A percentile compares a stretch with the other conserved stretches of the same genome.
Evolutionary conservation across 176 grass and related monocot genomes (phyloP).

Genomic region (Zizania latifolia): DNA sequence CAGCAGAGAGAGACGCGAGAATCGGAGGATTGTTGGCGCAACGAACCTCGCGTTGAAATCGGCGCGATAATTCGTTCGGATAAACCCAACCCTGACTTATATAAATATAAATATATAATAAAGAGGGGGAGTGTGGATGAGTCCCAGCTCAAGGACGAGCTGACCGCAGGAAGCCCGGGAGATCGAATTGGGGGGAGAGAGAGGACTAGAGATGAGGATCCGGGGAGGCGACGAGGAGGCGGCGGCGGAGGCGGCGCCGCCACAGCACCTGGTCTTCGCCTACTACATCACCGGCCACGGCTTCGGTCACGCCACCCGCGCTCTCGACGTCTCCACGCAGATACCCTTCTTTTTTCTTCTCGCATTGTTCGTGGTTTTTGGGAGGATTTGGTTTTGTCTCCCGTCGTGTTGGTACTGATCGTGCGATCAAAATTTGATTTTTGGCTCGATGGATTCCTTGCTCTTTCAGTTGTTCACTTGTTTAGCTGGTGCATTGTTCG

Average conservation of each 20-base stretch:
- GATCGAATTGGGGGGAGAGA: neutral
- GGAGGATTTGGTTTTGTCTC: too few relatives aligned
- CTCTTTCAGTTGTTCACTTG: too few relatives aligned
- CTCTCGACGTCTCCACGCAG: slow-evolving; percentile 74
- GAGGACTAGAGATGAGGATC: slow-evolving; percentile 39
- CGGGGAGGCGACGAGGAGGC: neutral
- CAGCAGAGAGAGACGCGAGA: too few relatives aligned
- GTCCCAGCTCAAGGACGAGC: too few relatives aligned
- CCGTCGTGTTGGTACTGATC: neutral
- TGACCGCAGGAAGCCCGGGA: neutral
- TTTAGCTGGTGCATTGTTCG: too few relatives aligned
- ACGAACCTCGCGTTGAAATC: neutral
- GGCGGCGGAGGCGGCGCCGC: slow-evolving; percentile 9
- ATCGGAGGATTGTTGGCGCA: too few relatives aligned
- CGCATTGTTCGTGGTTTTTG: neutral
- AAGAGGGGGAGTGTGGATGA: too few relatives aligned
- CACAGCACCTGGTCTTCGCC: slow-evolving; percentile 61
- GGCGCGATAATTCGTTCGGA: neutral
- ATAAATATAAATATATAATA: too few relatives aligned
- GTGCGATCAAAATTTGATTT: neutral
- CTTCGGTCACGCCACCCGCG: slow-evolving; percentile 93
- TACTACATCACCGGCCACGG: slow-evolving; percentile 97
- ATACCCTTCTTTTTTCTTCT: neutral
- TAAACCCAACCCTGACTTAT: neutral
- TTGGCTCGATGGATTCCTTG: neutral